These are phyloP conservation scores for Osmozyma mogii DNA, from an alignment of 805 yeast species.

Conservation along the genomic window DNA sequence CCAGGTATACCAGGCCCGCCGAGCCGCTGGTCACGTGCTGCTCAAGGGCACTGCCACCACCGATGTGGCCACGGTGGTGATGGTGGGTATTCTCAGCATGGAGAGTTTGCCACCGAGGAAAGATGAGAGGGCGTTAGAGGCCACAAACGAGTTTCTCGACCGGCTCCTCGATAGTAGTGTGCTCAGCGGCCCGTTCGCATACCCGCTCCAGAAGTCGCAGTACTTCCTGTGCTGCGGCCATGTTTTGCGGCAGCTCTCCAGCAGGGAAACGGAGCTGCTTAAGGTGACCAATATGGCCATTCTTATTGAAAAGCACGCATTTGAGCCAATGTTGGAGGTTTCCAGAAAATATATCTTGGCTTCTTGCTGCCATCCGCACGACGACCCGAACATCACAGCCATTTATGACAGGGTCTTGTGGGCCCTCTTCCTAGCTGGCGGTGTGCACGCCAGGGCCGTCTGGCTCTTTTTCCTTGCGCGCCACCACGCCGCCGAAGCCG, in stretches of 20 bases:
- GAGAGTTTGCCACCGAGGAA: no score
- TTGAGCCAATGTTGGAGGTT: slow-evolving; percentile 4
- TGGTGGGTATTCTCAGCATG: not conserved
- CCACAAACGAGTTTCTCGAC: not conserved
- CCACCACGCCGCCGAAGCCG: slow-evolving; percentile 1
- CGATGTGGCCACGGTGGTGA: not conserved
- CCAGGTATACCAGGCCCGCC: no score
- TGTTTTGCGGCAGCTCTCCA: slow-evolving; percentile 4
- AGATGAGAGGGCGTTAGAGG: no score
- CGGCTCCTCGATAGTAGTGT: not conserved
- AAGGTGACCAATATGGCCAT: not conserved
- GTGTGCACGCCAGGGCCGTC: slow-evolving; percentile 3
- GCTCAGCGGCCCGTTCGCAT: slow-evolving; percentile 1
- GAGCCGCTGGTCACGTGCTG: no score
- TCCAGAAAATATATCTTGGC: slow-evolving; percentile 9
- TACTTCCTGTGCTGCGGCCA: slow-evolving; percentile 6
- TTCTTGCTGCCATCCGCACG: slow-evolving; percentile 9
- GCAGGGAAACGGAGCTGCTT: slow-evolving; percentile 1
- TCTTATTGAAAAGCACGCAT: slow-evolving; percentile 2
- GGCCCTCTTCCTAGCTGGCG: slow-evolving; percentile 10
- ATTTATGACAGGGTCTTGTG: slow-evolving; percentile 11
- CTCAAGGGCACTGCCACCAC: not conserved
- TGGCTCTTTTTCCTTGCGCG: slow-evolving; percentile 7
- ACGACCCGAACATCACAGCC: slow-evolving; percentile 6
- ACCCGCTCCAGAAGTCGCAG: not conserved